Conservation (phyloP, 129 eudicot genomes). For the Gnaphalium uliginosum region DNA sequence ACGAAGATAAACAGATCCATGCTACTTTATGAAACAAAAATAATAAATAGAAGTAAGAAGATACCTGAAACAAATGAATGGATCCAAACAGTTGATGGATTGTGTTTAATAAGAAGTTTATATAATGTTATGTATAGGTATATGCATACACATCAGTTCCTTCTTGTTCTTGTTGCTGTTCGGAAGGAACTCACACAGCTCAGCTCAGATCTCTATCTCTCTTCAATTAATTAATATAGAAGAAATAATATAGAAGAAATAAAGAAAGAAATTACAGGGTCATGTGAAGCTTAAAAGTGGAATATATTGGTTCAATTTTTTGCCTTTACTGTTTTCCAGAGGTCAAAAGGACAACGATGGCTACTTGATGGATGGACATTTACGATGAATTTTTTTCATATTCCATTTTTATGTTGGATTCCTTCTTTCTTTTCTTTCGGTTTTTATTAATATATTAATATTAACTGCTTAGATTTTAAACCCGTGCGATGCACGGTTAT, state of each 20-base stretch:
- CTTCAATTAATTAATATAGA: not conserved
- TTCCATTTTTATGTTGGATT: too few relatives aligned
- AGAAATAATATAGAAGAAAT: not conserved
- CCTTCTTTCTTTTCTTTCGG: too few relatives aligned
- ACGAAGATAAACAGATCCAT: conserved; percentile 23
- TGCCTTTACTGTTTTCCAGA: conserved; percentile 31
- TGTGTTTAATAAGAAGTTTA: not conserved
- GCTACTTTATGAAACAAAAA: conserved; percentile 1
- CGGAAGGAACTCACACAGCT: conserved; percentile 17
- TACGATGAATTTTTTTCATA: not conserved
- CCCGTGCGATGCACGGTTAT: too few relatives aligned
- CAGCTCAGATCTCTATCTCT: conserved; percentile 41
- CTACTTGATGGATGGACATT: conserved; percentile 19
- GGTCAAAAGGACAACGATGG: conserved; percentile 26
- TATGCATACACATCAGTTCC: not conserved
- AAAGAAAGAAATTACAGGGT: not conserved
- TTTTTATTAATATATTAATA: too few relatives aligned
- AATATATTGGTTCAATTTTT: conserved; percentile 11
- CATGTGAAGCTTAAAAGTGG: conserved; percentile 30
- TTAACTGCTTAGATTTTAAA: too few relatives aligned
- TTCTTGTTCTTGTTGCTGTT: conserved; percentile 5
- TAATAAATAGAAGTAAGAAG: not conserved
- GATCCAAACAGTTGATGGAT: conserved; percentile 20
- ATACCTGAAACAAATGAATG: conserved; percentile 23
- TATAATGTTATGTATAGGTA: not conserved